Evolutionary conservation across 208 protist species (phyloP), one percentile per base, ranked within the genome.

Genomic region (Acanthamoeba healyi): DNA sequence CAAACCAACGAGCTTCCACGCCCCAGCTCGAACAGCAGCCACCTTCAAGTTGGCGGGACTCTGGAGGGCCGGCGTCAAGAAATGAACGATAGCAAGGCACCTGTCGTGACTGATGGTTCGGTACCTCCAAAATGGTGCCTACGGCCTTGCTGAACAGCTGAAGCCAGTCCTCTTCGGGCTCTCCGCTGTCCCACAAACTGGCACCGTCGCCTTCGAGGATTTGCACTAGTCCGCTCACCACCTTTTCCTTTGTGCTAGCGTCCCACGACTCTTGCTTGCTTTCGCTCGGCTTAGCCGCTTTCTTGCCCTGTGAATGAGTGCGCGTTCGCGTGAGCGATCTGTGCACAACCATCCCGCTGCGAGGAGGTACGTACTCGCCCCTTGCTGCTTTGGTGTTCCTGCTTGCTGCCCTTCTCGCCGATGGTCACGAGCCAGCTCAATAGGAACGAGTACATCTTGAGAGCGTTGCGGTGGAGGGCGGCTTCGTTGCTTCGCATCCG

Each of bases 401-500:
- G 15, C 56, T 92, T 92, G 58, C 6, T 77, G 24, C 36, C 87
- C 58, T 92, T 92, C 34, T 92, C 87, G n/a, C 46, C 46, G 87
- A 77, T 77, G 56, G 87, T 40, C 4, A 77, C 44, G 38, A 92
- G 63, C 87, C 87, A 92, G 17, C 46, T 22, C 26, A 92, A 32
- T 36, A 92, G 42, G 79, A 92, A 92, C 26, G 61, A 44, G 24
- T 79, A 92, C 87, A 92, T 92, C 65, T 92, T 92, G 38, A 92
- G 58, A 0, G 54, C 36, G 65, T 92, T 92, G 10, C 56, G 82
- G 3, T 81, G 40, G 5, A 51, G 72, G 72, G 38, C 40, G 3
- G 38, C 40, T 1, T 81, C 72, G 24, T 49, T 81, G 38, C 40
- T 51, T 24, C 72, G 44, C 38, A 51, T n/a, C 40, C 72, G 34